These are phyloP conservation scores for Phytophthora niederhauseri DNA, from an alignment of 352 stramenopile species.

Conservation along the genomic window DNA sequence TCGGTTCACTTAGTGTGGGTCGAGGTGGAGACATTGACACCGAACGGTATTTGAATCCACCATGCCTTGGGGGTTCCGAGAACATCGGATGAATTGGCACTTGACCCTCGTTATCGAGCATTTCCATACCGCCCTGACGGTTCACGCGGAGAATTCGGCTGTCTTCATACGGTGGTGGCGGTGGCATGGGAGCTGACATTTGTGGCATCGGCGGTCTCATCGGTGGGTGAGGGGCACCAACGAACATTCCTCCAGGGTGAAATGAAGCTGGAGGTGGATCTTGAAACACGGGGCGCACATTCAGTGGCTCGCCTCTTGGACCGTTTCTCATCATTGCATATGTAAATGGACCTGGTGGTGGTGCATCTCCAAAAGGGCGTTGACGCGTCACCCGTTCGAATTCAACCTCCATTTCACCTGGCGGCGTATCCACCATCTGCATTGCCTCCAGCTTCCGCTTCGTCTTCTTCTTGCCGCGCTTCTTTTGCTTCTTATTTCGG, in stretches of 20 bases:
- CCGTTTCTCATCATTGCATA: slow-evolving; percentile 37
- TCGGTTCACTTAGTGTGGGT: slow-evolving; percentile 10
- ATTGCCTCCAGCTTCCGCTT: slow-evolving; percentile 79
- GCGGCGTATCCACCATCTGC: slow-evolving; percentile 27
- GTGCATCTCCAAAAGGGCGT: slow-evolving; percentile 25
- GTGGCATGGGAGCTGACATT: slow-evolving; percentile 3
- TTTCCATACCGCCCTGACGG: slow-evolving; percentile 63
- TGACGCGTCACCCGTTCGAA: slow-evolving; percentile 49
- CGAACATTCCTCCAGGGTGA: slow-evolving; percentile 7
- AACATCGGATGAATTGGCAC: slow-evolving; percentile 9
- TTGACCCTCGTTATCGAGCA: slow-evolving; percentile 38
- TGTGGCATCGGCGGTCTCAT: slow-evolving; percentile 17
- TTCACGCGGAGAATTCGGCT: slow-evolving; percentile 81
- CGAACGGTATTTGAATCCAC: slow-evolving; percentile 55
- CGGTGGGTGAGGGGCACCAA: slow-evolving; percentile 13
- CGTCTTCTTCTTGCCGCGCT: slow-evolving; percentile 75
- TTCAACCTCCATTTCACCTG: slow-evolving; percentile 10
- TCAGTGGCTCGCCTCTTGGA: slow-evolving; percentile 19
- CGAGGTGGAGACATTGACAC: slow-evolving; percentile 27
- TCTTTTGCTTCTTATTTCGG: slow-evolving; percentile 69
- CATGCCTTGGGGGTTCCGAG: slow-evolving; percentile 19
- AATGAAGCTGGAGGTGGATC: slow-evolving; percentile 23
- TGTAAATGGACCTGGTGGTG: slow-evolving; percentile 23
- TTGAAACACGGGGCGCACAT: slow-evolving; percentile 29
- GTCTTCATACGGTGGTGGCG: slow-evolving; percentile 38